These are phyloP conservation scores for Parastagonospora avenae DNA, from an alignment of 2,329 filamentous ascomycete species.

Conservation along the genomic window DNA sequence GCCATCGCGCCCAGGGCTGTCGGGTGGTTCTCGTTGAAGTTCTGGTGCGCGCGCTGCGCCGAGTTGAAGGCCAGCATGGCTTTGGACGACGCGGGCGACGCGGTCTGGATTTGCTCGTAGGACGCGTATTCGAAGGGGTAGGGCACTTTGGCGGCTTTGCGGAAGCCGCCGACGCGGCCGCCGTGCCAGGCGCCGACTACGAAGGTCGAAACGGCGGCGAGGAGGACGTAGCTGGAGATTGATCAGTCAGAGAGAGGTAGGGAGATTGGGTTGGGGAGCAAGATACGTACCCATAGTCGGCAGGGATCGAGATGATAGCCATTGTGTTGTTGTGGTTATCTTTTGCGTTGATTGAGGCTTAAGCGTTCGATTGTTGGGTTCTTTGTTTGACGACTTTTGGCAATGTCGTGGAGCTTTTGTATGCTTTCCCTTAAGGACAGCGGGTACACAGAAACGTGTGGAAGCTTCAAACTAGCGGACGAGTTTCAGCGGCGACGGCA, in stretches of 20 bases:
- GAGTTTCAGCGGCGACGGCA: constrained; percentile 25
- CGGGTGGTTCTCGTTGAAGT: constrained; percentile 64
- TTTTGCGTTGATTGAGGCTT: neutral
- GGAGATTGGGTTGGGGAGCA: neutral
- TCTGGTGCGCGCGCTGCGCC: constrained; percentile 55
- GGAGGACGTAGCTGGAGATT: constrained; percentile 58
- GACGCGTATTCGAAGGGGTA: constrained; percentile 67
- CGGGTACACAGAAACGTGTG: neutral
- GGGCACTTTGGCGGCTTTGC: constrained; percentile 58
- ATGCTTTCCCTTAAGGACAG: neutral
- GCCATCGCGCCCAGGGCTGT: constrained; percentile 58
- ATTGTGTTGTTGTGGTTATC: constrained; percentile 16
- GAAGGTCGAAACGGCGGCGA: constrained; percentile 60
- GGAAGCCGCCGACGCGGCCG: constrained; percentile 50
- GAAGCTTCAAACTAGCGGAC: constrained; percentile 17
- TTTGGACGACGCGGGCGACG: constrained; percentile 48
- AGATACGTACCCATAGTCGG: constrained; percentile 39
- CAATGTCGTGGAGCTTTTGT: neutral
- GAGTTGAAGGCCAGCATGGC: constrained; percentile 54
- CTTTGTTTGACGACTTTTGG: neutral
- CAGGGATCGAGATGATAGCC: constrained; percentile 31
- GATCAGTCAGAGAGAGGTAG: neutral
- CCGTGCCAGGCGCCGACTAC: constrained; percentile 60
- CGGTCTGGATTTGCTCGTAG: constrained; percentile 55
- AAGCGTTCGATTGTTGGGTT: neutral